Evolutionary conservation across 768 basidiomycete species (phyloP).

Genomic region (Pisolithus tinctorius): DNA sequence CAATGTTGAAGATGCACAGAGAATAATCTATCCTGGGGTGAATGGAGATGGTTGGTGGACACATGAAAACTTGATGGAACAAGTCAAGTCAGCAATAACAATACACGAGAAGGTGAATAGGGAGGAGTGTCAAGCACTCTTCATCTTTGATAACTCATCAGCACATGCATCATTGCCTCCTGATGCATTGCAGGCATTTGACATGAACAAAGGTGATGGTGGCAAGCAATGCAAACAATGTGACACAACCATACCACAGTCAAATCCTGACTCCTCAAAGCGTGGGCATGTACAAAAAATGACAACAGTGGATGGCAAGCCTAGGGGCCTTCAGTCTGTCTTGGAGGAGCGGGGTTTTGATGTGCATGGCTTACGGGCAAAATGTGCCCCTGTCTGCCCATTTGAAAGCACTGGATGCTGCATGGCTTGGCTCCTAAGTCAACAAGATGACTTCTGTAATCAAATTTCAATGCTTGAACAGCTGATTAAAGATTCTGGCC

Average conservation of each 20-base stretch:
- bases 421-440: constrained; percentile 20
- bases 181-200: constrained; percentile 18
- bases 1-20: constrained; percentile 12
- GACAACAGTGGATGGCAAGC: constrained; percentile 23
- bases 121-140: constrained; percentile 11
- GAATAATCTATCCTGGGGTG: constrained; percentile 11
- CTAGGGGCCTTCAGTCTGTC: constrained; percentile 6
- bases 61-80: neutral
- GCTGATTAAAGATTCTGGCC: constrained; percentile 16
- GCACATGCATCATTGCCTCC: constrained; percentile 3
- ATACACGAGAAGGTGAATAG: constrained; percentile 33
- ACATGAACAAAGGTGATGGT: constrained; percentile 20
- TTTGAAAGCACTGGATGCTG: constrained; percentile 17
- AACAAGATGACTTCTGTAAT: constrained; percentile 24
- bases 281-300: constrained; percentile 24
- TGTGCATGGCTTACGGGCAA: constrained; percentile 24
- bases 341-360: constrained; percentile 34
- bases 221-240: constrained; percentile 15
- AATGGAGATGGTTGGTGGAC: constrained; percentile 12
- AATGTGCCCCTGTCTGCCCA: constrained; percentile 26
- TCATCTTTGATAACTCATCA: constrained; percentile 8
- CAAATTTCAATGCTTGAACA: constrained; percentile 19
- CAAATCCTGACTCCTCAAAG: constrained; percentile 7
- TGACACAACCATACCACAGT: constrained; percentile 15
- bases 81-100: constrained; percentile 3